Percentiles rank a stretch among this genome's conserved stretches.
Evolutionary conservation across 176 grass and related monocot species (phyloP).

Genomic region (Eremochloa ophiuroides): DNA sequence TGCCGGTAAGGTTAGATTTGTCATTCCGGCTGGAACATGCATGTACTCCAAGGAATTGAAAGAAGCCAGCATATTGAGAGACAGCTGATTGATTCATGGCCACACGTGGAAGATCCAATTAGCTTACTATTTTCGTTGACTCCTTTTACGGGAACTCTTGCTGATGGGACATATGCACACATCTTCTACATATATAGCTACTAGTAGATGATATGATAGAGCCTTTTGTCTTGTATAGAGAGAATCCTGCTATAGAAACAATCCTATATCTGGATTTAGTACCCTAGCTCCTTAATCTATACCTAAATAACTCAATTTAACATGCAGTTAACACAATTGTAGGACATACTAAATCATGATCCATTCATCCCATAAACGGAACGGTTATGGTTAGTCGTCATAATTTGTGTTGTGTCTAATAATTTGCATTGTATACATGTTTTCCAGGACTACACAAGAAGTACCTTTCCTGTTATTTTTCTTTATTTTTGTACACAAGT

Average conservation of each 20-base stretch:
- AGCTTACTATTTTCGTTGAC: constrained; percentile 38
- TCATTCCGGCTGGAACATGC: constrained; percentile 1
- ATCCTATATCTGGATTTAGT: not conserved
- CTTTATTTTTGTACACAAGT: not conserved
- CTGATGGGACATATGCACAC: constrained; percentile 1
- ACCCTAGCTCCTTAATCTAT: not conserved
- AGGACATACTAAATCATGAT: not conserved
- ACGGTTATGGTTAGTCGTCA: not conserved
- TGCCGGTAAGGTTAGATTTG: constrained; percentile 17
- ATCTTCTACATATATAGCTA: constrained; percentile 14
- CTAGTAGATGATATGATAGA: constrained; percentile 4
- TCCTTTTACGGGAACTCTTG: constrained; percentile 16
- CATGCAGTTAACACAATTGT: constrained; percentile 1
- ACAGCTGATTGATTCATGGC: constrained; percentile 37
- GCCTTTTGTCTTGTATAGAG: not conserved
- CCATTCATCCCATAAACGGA: not conserved
- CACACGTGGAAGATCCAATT: constrained; percentile 35
- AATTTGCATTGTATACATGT: not conserved
- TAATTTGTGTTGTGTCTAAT: not conserved
- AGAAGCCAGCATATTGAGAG: constrained; percentile 15
- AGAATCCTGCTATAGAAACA: not conserved
- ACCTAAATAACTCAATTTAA: not conserved
- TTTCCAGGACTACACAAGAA: not conserved
- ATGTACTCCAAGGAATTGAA: constrained; percentile 24
- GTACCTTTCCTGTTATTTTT: not conserved